These are phyloP conservation scores for Plectranthus barbatus DNA, from an alignment of 257 asterid species.

Conservation along the genomic window DNA sequence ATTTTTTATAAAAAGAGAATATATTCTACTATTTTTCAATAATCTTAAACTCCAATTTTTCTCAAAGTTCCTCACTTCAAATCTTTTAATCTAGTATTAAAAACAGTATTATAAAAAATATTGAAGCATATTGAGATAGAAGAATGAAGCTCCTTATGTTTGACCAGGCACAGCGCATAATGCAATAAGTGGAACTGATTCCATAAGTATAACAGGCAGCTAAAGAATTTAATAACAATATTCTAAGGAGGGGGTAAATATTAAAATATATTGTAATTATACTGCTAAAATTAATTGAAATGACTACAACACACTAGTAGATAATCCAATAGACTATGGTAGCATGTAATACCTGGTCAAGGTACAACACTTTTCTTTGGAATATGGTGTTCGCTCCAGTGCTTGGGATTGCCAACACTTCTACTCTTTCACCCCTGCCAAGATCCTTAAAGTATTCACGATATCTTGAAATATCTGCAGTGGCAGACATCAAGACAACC, in stretches of 20 bases:
- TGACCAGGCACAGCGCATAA: not conserved
- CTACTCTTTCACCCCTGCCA: constrained; percentile 89
- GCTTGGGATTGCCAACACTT: constrained; percentile 73
- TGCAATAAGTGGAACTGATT: not conserved
- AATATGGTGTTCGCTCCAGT: constrained; percentile 41
- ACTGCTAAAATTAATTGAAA: not conserved
- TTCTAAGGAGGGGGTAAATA: not conserved
- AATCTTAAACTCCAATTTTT: not conserved
- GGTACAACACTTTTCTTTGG: constrained; percentile 67
- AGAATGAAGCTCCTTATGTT: not conserved
- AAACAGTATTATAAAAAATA: not conserved
- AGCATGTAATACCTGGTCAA: constrained; percentile 60
- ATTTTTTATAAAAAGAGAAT: constrained; percentile 14
- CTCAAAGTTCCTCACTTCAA: not conserved
- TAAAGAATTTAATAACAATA: too few species aligned
- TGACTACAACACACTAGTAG: not conserved
- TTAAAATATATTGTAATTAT: not conserved
- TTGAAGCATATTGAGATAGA: not conserved
- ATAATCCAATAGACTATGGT: constrained; percentile 11
- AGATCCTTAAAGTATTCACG: constrained; percentile 85
- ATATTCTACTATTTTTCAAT: too few species aligned
- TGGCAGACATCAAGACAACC: constrained; percentile 99
- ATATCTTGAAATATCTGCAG: constrained; percentile 82
- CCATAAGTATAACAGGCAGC: too few species aligned
- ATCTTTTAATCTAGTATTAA: not conserved